Conservation (phyloP, 2,329 filamentous ascomycete genomes). For the Bipolaris oryzae region DNA sequence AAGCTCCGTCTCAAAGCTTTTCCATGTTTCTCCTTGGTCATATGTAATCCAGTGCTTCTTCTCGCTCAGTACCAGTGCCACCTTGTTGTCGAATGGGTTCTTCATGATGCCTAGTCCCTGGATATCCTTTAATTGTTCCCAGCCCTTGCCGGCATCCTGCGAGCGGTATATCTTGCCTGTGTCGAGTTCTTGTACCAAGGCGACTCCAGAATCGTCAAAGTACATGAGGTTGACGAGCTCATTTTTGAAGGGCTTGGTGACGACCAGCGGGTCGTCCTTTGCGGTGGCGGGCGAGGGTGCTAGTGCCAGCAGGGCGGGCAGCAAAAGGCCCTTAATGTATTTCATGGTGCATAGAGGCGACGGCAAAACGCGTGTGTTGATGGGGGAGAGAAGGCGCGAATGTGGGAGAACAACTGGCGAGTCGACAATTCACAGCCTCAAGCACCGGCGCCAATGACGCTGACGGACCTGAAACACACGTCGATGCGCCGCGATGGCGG, state of each 20-base stretch:
- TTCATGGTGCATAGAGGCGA: slow-evolving; percentile 49
- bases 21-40: slow-evolving; percentile 83
- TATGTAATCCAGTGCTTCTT: slow-evolving; percentile 80
- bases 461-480: slow-evolving; percentile 44
- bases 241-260: slow-evolving; percentile 68
- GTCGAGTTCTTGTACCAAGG: slow-evolving; percentile 73
- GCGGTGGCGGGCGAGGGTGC: slow-evolving; percentile 38
- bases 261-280: slow-evolving; percentile 70
- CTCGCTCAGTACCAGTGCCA: slow-evolving; percentile 79
- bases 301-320: slow-evolving; percentile 59
- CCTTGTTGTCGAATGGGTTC: slow-evolving; percentile 78
- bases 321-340: slow-evolving; percentile 50
- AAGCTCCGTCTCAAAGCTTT: slow-evolving; percentile 68
- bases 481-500: slow-evolving; percentile 31
- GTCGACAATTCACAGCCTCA: slow-evolving; percentile 39
- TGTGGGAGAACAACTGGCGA: slow-evolving; percentile 45
- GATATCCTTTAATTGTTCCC: slow-evolving; percentile 70
- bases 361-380: slow-evolving; percentile 19
- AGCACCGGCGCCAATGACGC: slow-evolving; percentile 31
- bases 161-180: slow-evolving; percentile 76
- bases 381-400: slow-evolving; percentile 20
- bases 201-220: slow-evolving; percentile 85
- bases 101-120: slow-evolving; percentile 68
- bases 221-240: slow-evolving; percentile 76
- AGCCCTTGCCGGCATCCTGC: slow-evolving; percentile 77